Evolutionary conservation across 768 basidiomycete species (phyloP).

Genomic region (Lentinus tigrinus): DNA sequence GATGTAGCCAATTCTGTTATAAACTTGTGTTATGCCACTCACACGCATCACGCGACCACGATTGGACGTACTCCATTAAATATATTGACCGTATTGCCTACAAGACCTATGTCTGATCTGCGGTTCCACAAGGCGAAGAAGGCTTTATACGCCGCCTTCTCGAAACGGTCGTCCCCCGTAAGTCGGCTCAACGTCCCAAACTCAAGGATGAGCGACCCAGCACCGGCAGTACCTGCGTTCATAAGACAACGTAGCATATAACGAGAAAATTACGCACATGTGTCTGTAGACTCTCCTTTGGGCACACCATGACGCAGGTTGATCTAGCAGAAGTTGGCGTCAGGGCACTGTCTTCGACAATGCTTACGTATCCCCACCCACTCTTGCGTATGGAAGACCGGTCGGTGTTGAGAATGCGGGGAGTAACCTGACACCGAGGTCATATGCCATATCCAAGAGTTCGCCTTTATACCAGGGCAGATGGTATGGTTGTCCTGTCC

Average conservation of each 20-base stretch:
- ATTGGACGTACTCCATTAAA: constrained; percentile 66
- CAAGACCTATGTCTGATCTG: constrained; percentile 76
- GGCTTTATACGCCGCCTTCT: constrained; percentile 84
- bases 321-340: constrained; percentile 44
- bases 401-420: constrained; percentile 93
- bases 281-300: constrained; percentile 76
- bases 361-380: no score
- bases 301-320: constrained; percentile 81
- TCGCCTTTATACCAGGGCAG: constrained; percentile 85
- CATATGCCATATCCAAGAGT: constrained; percentile 76
- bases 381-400: constrained; percentile 89
- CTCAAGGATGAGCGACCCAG: constrained; percentile 90
- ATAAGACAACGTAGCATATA: background rate
- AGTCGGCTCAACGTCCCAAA: constrained; percentile 91
- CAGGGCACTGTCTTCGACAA: constrained; percentile 9
- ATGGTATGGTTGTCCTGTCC: constrained; percentile 63
- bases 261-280: constrained; percentile 57
- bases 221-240: constrained; percentile 78
- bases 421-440: constrained; percentile 81
- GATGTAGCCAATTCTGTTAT: constrained; percentile 67
- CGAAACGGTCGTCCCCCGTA: constrained; percentile 87
- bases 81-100: constrained; percentile 87
- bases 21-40: background rate
- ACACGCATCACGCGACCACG: background rate
- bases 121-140: constrained; percentile 95